Evolutionary conservation across 2,329 filamentous ascomycete genomes (phyloP), one percentile per base, ranked within the genome.

Genomic region (Aotearoamyces nothofagi): DNA sequence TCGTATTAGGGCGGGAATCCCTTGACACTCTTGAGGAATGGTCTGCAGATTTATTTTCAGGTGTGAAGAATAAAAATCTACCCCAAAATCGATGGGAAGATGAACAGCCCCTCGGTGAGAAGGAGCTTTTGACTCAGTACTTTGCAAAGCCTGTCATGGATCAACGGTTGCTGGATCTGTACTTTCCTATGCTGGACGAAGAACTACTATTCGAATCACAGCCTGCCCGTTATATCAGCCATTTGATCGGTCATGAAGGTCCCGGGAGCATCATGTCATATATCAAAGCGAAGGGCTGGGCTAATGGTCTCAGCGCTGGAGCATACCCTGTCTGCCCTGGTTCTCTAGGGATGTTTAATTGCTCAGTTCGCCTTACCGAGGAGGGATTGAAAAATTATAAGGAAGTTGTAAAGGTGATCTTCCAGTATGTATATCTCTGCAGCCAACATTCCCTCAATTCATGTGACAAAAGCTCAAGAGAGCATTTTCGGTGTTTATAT

Each of bases 71-170:
- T 48, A 76, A 80, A 50, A 56, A 78, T 41, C 52, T 81, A 16
- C 58, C 64, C 5, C 61, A 69, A 45, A 67, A 75, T 38, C 58
- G 72, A 31, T 80, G 75, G 75, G 73, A 78, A 43, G 58, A 59
- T 38, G 58, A 75, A 31, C 58, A 66, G 19, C 66, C 72, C 3
- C 70, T 67, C 38, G 65, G 63, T 5, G 54, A 65, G 26, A 60
- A 69, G 9, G 65, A 81, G 44, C 56, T 80, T 34, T 55, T 47
- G 16, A 78, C 66, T 5, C 71, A 78, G 48, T 64, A 74, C 17
- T 79, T 78, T 49, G 73, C 72, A 24, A 79, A 78, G 50, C 77
- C 77, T 1, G 77, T 82, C 14, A 75, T 79, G 64, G 75, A 82
- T 38, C 66, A 64, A 25, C 62, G 74, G 24, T 63, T 63, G 5